Conservation (phyloP, 345 rosid genomes). For the Heritiera littoralis region DNA sequence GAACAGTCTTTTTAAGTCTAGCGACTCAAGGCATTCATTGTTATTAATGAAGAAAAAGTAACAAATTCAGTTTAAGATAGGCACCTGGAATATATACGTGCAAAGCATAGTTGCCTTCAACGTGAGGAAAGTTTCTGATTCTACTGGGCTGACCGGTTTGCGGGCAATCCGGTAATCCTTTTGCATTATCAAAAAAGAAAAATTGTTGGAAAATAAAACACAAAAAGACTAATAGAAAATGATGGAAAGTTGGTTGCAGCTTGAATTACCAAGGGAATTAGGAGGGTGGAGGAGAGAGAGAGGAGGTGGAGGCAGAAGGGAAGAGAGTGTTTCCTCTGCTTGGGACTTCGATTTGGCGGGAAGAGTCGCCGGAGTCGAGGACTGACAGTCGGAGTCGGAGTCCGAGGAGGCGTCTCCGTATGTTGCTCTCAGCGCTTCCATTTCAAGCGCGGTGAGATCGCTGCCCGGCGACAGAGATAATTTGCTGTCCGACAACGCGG, state of each 20-base stretch:
- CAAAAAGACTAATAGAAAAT: too few species aligned
- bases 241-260: not conserved
- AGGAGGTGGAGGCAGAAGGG: constrained; percentile 73
- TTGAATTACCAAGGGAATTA: constrained; percentile 46
- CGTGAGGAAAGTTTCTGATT: constrained; percentile 81
- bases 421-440: constrained; percentile 71
- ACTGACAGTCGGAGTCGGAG: constrained; percentile 32
- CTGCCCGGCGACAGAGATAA: too few species aligned
- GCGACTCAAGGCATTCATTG: not conserved
- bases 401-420: constrained; percentile 72
- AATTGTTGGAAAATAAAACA: constrained; percentile 13
- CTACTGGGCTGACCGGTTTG: constrained; percentile 47
- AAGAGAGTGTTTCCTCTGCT: constrained; percentile 18
- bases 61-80: not conserved
- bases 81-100: constrained; percentile 91
- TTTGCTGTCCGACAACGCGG: not conserved
- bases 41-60: not conserved
- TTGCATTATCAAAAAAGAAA: constrained; percentile 18
- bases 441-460: constrained; percentile 13
- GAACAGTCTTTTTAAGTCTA: not conserved
- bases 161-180: constrained; percentile 37
- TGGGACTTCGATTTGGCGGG: constrained; percentile 9
- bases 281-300: constrained; percentile 66
- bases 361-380: constrained; percentile 5
- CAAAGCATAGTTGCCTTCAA: constrained; percentile 82